phyloP scores from a whole-genome alignment of 2,329 filamentous ascomycete genomes.

The Chaetomium sp. region DNA sequence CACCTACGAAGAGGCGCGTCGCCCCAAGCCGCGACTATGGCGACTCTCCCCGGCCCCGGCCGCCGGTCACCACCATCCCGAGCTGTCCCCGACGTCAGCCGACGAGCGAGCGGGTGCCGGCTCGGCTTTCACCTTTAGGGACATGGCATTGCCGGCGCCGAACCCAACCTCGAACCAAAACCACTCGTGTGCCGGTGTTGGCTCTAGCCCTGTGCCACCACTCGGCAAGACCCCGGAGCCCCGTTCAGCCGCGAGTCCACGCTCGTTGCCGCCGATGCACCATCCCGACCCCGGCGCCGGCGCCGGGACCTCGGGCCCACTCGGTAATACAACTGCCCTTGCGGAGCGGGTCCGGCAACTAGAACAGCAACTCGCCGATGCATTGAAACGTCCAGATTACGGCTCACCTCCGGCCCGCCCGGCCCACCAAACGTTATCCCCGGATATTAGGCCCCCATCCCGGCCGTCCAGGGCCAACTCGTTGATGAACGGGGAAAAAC shows the following conservation, averaged over 20 bases:
- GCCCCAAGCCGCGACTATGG: constrained; percentile 36
- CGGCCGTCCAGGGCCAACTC: constrained; percentile 54
- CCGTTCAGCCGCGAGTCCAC: constrained; percentile 22
- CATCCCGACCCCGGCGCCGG: constrained; percentile 7
- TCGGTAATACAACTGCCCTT: constrained; percentile 34
- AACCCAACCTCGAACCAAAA: constrained; percentile 20
- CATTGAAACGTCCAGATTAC: constrained; percentile 27
- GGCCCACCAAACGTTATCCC: constrained; percentile 9
- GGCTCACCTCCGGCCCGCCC: constrained; percentile 21
- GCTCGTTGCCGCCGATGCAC: constrained; percentile 18
- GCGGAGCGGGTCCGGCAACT: constrained; percentile 47
- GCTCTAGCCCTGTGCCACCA: constrained; percentile 1
- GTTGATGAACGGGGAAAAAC: constrained; percentile 50
- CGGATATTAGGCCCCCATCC: constrained; percentile 31
- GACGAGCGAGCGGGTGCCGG: constrained; percentile 23
- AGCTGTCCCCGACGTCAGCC: constrained; percentile 26
- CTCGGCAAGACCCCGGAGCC: constrained; percentile 20
- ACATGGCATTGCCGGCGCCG: constrained; percentile 19
- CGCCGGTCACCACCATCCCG: constrained; percentile 23
- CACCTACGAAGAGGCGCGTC: constrained; percentile 49
- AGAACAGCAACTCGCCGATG: constrained; percentile 46
- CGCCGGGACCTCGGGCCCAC: not conserved
- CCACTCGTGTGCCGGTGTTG: not conserved
- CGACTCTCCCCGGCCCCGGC: constrained; percentile 33
- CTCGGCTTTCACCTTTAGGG: constrained; percentile 28